Conservation (phyloP, 192 early-diverging fungal genomes). For the Neocallimastix lanati region DNA sequence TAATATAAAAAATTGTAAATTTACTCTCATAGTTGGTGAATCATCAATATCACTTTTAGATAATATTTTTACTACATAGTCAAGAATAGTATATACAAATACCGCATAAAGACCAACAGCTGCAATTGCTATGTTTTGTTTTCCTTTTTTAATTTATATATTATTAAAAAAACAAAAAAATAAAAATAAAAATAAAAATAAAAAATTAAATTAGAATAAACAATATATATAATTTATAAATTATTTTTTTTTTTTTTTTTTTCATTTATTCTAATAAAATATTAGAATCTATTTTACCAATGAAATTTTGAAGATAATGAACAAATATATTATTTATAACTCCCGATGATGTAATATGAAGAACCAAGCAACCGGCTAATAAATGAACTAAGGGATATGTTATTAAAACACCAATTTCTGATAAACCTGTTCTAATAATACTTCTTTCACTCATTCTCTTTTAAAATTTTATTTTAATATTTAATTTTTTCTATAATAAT, state of each 20-base stretch:
- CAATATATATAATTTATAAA: too few species aligned
- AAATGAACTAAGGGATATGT: background rate
- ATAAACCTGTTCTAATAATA: background rate
- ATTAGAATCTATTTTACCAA: too few species aligned
- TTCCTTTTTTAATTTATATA: background rate
- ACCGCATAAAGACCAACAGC: background rate
- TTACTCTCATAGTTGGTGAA: background rate
- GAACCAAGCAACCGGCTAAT: background rate
- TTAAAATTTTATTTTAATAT: background rate
- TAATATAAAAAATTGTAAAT: too few species aligned
- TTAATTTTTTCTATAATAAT: too few species aligned
- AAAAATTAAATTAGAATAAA: too few species aligned
- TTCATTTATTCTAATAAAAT: too few species aligned
- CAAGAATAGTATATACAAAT: background rate
- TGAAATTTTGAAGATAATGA: background rate
- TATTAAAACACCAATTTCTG: background rate
- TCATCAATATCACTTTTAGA: background rate
- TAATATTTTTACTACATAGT: background rate
- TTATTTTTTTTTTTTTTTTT: too few species aligned
- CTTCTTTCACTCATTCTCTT: background rate
- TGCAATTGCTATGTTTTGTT: background rate
- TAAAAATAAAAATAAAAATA: too few species aligned
- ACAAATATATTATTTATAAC: background rate
- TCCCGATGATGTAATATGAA: background rate
- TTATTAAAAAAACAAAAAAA: too few species aligned